Percentiles rank a stretch among this genome's conserved stretches.
Evolutionary conservation across 768 basidiomycete genomes (phyloP).

Genomic region (Ephemerocybe angulata): DNA sequence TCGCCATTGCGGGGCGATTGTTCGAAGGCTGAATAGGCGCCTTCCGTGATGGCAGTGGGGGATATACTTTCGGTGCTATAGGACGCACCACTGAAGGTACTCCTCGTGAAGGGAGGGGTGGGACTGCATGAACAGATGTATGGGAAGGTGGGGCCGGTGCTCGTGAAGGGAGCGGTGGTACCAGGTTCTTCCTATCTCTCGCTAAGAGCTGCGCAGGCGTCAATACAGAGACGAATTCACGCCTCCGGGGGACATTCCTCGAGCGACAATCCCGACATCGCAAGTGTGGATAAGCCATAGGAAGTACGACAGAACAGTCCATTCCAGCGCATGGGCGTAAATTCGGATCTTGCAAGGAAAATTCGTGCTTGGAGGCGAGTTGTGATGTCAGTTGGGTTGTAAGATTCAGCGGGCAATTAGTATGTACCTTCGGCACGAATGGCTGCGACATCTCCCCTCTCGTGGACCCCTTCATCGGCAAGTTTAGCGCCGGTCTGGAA

Average conservation of each 20-base stretch:
- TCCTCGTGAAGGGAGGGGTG: not conserved
- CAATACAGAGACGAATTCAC: not conserved
- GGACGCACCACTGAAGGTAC: not conserved
- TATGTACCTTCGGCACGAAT: not conserved
- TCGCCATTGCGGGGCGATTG: no score
- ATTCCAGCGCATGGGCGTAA: constrained; percentile 1
- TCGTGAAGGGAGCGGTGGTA: not conserved
- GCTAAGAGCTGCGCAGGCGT: not conserved
- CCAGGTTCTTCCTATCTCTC: not conserved
- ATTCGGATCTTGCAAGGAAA: not conserved
- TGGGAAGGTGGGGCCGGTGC: not conserved
- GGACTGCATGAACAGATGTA: not conserved
- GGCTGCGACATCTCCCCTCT: no score
- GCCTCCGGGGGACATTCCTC: constrained; percentile 2
- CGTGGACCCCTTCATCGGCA: no score
- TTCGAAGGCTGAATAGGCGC: no score
- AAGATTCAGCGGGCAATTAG: no score
- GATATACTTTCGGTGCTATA: not conserved
- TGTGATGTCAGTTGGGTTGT: no score
- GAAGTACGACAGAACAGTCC: not conserved
- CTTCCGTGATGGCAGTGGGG: not conserved
- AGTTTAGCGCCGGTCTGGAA: no score
- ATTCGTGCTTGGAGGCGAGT: not conserved
- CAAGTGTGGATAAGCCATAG: constrained; percentile 3
- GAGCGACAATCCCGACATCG: constrained; percentile 6